Base-by-base conservation (phyloP, 371 early-diverging fungal species). In the Haplosporangium sp. region DNA sequence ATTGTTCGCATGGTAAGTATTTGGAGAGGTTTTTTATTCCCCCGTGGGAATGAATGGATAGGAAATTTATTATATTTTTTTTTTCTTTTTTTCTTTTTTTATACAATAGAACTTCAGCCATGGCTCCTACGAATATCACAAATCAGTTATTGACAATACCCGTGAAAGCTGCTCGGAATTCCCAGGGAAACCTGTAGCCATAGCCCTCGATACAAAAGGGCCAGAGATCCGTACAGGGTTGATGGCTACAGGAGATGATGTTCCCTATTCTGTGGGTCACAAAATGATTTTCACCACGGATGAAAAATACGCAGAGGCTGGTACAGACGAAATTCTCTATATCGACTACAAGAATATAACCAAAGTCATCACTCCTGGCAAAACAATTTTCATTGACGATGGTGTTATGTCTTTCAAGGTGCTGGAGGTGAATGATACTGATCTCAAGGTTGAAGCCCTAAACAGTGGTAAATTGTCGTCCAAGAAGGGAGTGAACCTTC, bases 121-220 rank as follows among this genome's bases (percentile, higher is more conserved):
- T 86, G 97, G 97, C 61, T 85, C 92, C 45, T 93, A 97, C 82
- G 96, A 94, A 87, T 96, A 96, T 87, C 97, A 97, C 88, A 88
- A 90, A 81, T 89, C 89, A 56, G 93, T 93, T 60, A 92, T 94
- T 61, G 93, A 93, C 66, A 94, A 93, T 81, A 90, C 92, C 47
- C 91, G 94, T 66, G 82, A 86, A 61, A 90, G 93, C 57, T 87
- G 84, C 63, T 27, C 13, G 27, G 39, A 87, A 34, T 72, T 67
- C 61, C 87, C 87, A 63, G 92, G 89, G 15, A 85, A 88, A 40
- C 89, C 91, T n/a, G 91, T 95, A 20, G 96, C 92, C 64, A 93
- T 96, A 74, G 93, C 96, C 17, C 88, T 96, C 55, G 96, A 94
- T 84, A 94, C 93, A 77, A 96, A 94, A 82, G 96, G 93, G 42